Percentiles rank a stretch among this genome's conserved stretches.
Conservation (phyloP, 192 early-diverging fungal genomes). For the Coemansia asiatica region DNA sequence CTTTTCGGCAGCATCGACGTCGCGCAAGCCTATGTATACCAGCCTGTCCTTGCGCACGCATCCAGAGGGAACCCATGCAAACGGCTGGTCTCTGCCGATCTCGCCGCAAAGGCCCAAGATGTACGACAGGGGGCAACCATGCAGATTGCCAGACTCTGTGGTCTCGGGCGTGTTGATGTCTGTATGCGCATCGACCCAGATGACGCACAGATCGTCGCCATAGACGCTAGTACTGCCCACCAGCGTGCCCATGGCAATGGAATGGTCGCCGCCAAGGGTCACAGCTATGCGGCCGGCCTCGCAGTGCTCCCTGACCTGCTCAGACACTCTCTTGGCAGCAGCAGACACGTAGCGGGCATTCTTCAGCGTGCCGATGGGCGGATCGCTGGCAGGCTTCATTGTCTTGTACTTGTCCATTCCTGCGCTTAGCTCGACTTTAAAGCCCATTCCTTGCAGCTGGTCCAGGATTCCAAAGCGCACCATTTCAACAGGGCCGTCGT, state of each 20-base stretch:
- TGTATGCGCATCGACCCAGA: constrained; percentile 96
- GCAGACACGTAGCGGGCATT: constrained; percentile 80
- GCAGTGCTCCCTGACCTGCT: constrained; percentile 65
- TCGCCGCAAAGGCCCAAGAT: constrained; percentile 77
- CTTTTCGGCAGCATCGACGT: constrained; percentile 90
- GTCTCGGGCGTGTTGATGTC: constrained; percentile 92
- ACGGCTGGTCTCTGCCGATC: constrained; percentile 51
- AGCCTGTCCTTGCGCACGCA: constrained; percentile 72
- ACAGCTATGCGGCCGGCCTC: constrained; percentile 74
- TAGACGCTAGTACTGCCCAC: constrained; percentile 74
- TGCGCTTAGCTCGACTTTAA: constrained; percentile 72
- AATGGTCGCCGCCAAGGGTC: constrained; percentile 95
- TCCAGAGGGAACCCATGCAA: constrained; percentile 75
- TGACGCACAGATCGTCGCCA: constrained; percentile 76
- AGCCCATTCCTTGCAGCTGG: constrained; percentile 81
- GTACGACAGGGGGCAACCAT: constrained; percentile 94
- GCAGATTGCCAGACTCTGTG: constrained; percentile 88
- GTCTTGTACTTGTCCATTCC: constrained; percentile 67
- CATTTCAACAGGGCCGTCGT: constrained; percentile 81
- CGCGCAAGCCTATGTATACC: constrained; percentile 95
- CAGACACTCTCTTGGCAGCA: constrained; percentile 68
- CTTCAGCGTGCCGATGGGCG: constrained; percentile 78
- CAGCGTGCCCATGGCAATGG: constrained; percentile 88
- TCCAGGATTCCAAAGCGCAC: constrained; percentile 81
- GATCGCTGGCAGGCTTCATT: constrained; percentile 68